These are phyloP conservation scores for Penicillium manginii DNA, from an alignment of 495 filamentous ascomycete genomes.

Conservation along the genomic window DNA sequence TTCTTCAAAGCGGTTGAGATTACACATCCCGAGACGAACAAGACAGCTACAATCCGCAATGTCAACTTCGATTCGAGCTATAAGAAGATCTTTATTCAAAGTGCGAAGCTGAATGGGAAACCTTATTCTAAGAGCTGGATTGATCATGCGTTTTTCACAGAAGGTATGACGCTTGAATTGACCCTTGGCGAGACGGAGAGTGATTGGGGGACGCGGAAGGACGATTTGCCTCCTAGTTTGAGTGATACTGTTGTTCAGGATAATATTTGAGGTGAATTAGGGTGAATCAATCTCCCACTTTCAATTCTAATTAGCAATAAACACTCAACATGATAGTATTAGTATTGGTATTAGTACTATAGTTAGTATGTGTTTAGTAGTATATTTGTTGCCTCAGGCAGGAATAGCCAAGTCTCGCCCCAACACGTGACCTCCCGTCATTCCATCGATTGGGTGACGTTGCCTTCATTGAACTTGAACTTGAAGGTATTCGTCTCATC, in stretches of 20 bases:
- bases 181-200: conserved; percentile 68
- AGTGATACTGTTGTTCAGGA: conserved; percentile 20
- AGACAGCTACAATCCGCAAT: conserved; percentile 63
- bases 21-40: conserved; percentile 60
- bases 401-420: too few species aligned
- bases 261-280: conserved; percentile 9
- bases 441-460: not conserved
- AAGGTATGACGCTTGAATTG: conserved; percentile 70
- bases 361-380: too few species aligned
- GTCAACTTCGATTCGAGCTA: conserved; percentile 62
- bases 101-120: conserved; percentile 66
- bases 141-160: conserved; percentile 72
- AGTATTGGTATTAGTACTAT: too few species aligned
- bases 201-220: conserved; percentile 64
- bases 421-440: too few species aligned
- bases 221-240: conserved; percentile 64
- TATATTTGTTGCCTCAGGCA: too few species aligned
- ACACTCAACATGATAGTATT: too few species aligned
- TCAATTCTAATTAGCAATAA: too few species aligned
- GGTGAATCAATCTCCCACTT: too few species aligned
- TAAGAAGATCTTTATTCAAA: conserved; percentile 69
- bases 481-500: not conserved
- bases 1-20: conserved; percentile 69
- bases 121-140: conserved; percentile 73
- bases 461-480: not conserved